Conservation (phyloP, 108 stramenopile species). For the Bacterosira constricta region DNA sequence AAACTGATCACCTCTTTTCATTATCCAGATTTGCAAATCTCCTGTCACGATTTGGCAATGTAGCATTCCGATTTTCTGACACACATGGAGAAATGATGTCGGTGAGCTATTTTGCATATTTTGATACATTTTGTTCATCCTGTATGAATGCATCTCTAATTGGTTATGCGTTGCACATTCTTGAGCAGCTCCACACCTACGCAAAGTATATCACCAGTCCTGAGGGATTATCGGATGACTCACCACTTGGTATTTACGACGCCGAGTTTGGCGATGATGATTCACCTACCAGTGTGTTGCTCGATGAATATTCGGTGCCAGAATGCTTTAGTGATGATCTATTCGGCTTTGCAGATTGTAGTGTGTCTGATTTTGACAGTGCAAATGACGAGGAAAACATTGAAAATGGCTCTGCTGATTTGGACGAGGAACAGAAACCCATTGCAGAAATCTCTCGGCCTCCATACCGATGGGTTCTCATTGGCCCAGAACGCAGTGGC, state of each 20-base stretch:
- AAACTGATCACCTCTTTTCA: neutral
- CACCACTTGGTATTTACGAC: constrained; percentile 86
- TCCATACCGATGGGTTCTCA: constrained; percentile 86
- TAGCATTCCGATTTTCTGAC: constrained; percentile 77
- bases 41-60: constrained; percentile 62
- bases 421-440: constrained; percentile 4
- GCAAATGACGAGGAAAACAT: constrained; percentile 7
- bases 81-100: constrained; percentile 80
- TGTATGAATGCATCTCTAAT: too few relatives aligned
- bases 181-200: constrained; percentile 72
- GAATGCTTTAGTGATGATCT: constrained; percentile 72
- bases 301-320: constrained; percentile 72
- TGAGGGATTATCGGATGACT: constrained; percentile 73
- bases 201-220: constrained; percentile 61
- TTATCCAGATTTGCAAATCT: constrained; percentile 51
- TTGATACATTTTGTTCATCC: too few relatives aligned
- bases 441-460: constrained; percentile 57
- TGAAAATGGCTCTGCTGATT: neutral
- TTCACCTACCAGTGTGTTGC: constrained; percentile 43
- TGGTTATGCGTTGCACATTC: too few relatives aligned
- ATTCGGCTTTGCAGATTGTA: constrained; percentile 55
- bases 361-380: constrained; percentile 23
- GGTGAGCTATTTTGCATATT: too few relatives aligned
- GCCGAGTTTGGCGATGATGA: constrained; percentile 67
- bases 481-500: constrained; percentile 79